A percentile compares a stretch with the other conserved stretches of the same genome.
Conservation (phyloP, 768 basidiomycete genomes). For the Naganishia kalamii region DNA sequence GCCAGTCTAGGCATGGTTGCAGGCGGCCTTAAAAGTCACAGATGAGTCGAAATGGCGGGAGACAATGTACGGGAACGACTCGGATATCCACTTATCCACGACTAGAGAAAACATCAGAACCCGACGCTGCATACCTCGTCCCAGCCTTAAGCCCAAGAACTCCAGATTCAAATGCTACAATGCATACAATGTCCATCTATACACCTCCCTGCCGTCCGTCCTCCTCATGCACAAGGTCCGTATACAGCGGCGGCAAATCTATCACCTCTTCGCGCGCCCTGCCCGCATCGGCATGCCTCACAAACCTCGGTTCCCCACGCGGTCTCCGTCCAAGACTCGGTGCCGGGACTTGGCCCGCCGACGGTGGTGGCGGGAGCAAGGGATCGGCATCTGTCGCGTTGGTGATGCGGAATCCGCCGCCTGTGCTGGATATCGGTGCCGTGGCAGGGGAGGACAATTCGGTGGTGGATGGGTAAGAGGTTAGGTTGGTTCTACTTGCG, state of each 20-base stretch:
- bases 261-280: slow-evolving; percentile 23
- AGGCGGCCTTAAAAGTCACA: too few species aligned
- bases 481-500: not conserved
- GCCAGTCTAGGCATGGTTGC: too few species aligned
- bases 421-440: not conserved
- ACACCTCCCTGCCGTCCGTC: too few species aligned
- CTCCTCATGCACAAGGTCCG: slow-evolving; percentile 24
- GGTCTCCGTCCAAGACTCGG: not conserved
- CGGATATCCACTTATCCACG: too few species aligned
- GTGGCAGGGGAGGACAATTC: not conserved
- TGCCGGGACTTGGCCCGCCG: not conserved
- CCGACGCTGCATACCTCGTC: too few species aligned
- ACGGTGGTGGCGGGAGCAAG: not conserved
- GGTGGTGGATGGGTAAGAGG: not conserved
- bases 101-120: too few species aligned
- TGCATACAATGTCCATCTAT: too few species aligned
- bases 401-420: slow-evolving; percentile 19
- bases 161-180: too few species aligned
- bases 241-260: slow-evolving; percentile 26
- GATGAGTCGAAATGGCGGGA: too few species aligned
- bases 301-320: slow-evolving; percentile 22
- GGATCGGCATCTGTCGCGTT: slow-evolving; percentile 20
- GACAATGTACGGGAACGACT: too few species aligned
- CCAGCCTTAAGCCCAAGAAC: too few species aligned
- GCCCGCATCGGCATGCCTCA: slow-evolving; percentile 25